These are phyloP conservation scores for Xanthoconium purpureum DNA, from an alignment of 768 basidiomycete genomes.

Conservation along the genomic window DNA sequence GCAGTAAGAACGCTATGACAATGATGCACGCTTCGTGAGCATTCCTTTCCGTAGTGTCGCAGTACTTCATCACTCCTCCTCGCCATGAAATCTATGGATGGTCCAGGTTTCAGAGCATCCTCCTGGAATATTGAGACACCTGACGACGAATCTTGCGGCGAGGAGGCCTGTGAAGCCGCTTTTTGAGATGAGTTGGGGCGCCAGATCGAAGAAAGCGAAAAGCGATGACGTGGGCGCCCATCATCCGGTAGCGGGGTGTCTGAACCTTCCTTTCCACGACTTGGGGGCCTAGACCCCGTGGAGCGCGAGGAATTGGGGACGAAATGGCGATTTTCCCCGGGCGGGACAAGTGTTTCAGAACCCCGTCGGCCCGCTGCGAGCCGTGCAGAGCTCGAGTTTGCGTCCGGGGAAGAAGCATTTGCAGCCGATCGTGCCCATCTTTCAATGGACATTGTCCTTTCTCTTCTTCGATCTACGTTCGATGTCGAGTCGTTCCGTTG, in stretches of 20 bases:
- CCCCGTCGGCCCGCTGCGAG: slow-evolving; percentile 21
- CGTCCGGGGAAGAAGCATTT: slow-evolving; percentile 20
- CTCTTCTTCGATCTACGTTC: slow-evolving; percentile 23
- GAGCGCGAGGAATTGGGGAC: slow-evolving; percentile 15
- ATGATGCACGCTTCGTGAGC: slow-evolving; percentile 23
- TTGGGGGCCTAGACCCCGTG: slow-evolving; percentile 25
- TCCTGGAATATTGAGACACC: slow-evolving; percentile 29
- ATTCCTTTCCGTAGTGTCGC: slow-evolving; percentile 30
- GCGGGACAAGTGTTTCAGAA: slow-evolving; percentile 31
- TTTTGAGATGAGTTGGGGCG: slow-evolving; percentile 20
- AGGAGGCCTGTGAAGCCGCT: slow-evolving; percentile 27
- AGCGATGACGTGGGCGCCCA: slow-evolving; percentile 26
- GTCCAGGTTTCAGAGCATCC: slow-evolving; percentile 14
- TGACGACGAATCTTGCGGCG: slow-evolving; percentile 33
- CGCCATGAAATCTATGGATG: slow-evolving; percentile 21
- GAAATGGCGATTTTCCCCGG: slow-evolving; percentile 13
- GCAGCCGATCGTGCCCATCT: slow-evolving; percentile 32
- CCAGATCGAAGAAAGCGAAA: slow-evolving; percentile 33
- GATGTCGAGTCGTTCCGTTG: slow-evolving; percentile 22
- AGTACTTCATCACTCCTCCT: slow-evolving; percentile 47
- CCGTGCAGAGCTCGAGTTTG: slow-evolving; percentile 10
- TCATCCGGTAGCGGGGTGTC: slow-evolving; percentile 22
- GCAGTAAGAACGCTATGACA: slow-evolving; percentile 35
- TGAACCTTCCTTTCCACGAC: slow-evolving; percentile 21
- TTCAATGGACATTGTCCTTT: slow-evolving; percentile 28